Conservation (phyloP, 352 stramenopile genomes). For the Pythium biforme region DNA sequence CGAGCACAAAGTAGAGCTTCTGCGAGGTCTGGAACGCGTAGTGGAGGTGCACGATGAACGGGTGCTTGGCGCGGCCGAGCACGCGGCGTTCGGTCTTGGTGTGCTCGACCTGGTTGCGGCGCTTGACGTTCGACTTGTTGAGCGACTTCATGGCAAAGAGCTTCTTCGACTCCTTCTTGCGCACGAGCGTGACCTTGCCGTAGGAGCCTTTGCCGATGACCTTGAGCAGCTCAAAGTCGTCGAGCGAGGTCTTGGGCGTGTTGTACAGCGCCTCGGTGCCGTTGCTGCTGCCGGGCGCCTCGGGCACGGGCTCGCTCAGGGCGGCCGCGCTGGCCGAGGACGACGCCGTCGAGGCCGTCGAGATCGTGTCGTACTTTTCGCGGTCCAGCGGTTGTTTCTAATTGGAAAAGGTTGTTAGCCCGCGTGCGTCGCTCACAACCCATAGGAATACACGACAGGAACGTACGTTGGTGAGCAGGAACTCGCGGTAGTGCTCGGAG, state of each 20-base stretch:
- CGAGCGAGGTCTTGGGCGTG: slow-evolving; percentile 84
- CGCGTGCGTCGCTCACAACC: too few species aligned
- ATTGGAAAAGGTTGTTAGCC: slow-evolving; percentile 1
- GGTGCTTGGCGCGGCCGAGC: slow-evolving; percentile 93
- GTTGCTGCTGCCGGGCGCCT: slow-evolving; percentile 33
- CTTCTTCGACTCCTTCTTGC: slow-evolving; percentile 88
- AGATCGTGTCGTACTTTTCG: slow-evolving; percentile 27
- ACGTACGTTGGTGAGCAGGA: slow-evolving; percentile 76
- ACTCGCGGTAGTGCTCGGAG: slow-evolving; percentile 76
- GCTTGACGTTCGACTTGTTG: slow-evolving; percentile 90
- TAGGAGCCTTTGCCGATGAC: slow-evolving; percentile 90
- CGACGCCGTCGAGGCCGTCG: slow-evolving; percentile 14
- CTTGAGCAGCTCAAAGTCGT: slow-evolving; percentile 88
- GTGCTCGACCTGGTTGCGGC: slow-evolving; percentile 95
- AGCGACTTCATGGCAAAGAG: slow-evolving; percentile 92
- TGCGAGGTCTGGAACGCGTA: slow-evolving; percentile 97
- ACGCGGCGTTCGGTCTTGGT: slow-evolving; percentile 96
- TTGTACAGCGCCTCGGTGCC: slow-evolving; percentile 75
- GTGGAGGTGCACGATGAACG: slow-evolving; percentile 97
- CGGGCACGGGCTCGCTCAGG: slow-evolving; percentile 25
- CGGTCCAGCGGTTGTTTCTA: slow-evolving; percentile 77
- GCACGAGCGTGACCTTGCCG: slow-evolving; percentile 87
- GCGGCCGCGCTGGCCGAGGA: slow-evolving; percentile 39
- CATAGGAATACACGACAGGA: not conserved
- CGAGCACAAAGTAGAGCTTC: slow-evolving; percentile 98